Evolutionary conservation across 495 filamentous ascomycete species (phyloP).

Genomic region (Cairneyella variabilis): DNA sequence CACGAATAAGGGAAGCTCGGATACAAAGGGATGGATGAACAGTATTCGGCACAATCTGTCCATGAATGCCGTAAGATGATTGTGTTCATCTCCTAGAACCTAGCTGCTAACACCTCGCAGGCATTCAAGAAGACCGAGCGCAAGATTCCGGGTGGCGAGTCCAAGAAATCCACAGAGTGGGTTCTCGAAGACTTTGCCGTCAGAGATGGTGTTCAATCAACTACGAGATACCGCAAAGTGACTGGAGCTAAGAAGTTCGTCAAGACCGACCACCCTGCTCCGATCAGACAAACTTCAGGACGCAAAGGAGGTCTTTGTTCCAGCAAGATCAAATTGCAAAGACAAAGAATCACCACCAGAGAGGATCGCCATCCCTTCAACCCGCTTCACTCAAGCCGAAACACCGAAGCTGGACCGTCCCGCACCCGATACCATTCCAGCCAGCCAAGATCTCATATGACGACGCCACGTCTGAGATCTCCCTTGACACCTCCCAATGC

Average conservation of each 20-base stretch:
- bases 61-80: slow-evolving; percentile 81
- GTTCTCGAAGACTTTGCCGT: slow-evolving; percentile 60
- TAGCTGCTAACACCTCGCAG: slow-evolving; percentile 33
- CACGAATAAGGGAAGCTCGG: slow-evolving; percentile 66
- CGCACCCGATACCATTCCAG: slow-evolving; percentile 1
- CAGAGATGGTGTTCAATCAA: slow-evolving; percentile 62
- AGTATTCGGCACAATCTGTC: slow-evolving; percentile 96
- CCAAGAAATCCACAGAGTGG: slow-evolving; percentile 63
- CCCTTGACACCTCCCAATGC: slow-evolving; percentile 19
- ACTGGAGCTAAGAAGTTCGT: slow-evolving; percentile 42
- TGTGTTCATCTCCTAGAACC: neutral
- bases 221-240: slow-evolving; percentile 66
- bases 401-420: no score
- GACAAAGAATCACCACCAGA: slow-evolving; percentile 4
- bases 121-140: slow-evolving; percentile 61
- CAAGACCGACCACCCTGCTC: slow-evolving; percentile 39
- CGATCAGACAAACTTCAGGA: slow-evolving; percentile 50
- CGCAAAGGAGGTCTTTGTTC: slow-evolving; percentile 53
- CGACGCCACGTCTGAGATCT: slow-evolving; percentile 5
- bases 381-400: no score
- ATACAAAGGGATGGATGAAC: slow-evolving; percentile 84
- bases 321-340: slow-evolving; percentile 23
- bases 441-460: neutral
- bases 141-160: slow-evolving; percentile 39
- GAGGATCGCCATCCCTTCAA: slow-evolving; percentile 1